Evolutionary conservation across 495 filamentous ascomycete genomes (phyloP).

Genomic region (Recurvomyces mirabilis): DNA sequence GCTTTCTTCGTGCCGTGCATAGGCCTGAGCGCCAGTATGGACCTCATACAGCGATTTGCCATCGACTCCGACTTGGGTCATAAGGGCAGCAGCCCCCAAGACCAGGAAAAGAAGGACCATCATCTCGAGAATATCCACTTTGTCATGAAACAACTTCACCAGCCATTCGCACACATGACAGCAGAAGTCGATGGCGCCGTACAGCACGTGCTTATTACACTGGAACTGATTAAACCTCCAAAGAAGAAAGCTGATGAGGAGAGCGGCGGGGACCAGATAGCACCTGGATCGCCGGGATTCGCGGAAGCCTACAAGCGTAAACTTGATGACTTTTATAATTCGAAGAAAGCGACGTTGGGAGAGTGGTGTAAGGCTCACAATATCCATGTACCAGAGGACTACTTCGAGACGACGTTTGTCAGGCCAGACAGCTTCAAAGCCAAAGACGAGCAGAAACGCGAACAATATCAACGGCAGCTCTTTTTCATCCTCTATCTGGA

Average conservation of each 20-base stretch:
- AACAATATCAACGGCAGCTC: slow-evolving; percentile 45
- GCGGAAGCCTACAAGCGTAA: slow-evolving; percentile 44
- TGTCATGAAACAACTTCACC: slow-evolving; percentile 64
- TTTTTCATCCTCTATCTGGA: slow-evolving; percentile 65
- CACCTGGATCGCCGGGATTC: slow-evolving; percentile 56
- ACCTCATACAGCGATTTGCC: slow-evolving; percentile 62
- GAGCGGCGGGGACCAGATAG: slow-evolving; percentile 38
- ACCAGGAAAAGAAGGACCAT: slow-evolving; percentile 20
- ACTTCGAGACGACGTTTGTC: slow-evolving; percentile 32
- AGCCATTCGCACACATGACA: slow-evolving; percentile 57
- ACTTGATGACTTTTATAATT: slow-evolving; percentile 46
- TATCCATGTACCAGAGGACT: slow-evolving; percentile 37
- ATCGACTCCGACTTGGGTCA: slow-evolving; percentile 38
- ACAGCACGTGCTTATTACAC: slow-evolving; percentile 49
- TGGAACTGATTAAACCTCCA: slow-evolving; percentile 48
- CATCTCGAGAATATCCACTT: slow-evolving; percentile 49
- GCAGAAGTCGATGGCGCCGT: slow-evolving; percentile 60
- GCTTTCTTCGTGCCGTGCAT: slow-evolving; percentile 55
- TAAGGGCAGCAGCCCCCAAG: slow-evolving; percentile 25
- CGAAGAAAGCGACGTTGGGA: slow-evolving; percentile 39
- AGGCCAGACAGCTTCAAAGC: slow-evolving; percentile 1
- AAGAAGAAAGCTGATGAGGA: slow-evolving; percentile 44
- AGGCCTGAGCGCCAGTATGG: slow-evolving; percentile 61
- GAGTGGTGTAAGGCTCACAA: slow-evolving; percentile 48
- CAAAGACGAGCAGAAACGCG: slow-evolving; percentile 2